phyloP scores from a whole-genome alignment of 495 filamentous ascomycete species.

The Tuber aestivum region DNA sequence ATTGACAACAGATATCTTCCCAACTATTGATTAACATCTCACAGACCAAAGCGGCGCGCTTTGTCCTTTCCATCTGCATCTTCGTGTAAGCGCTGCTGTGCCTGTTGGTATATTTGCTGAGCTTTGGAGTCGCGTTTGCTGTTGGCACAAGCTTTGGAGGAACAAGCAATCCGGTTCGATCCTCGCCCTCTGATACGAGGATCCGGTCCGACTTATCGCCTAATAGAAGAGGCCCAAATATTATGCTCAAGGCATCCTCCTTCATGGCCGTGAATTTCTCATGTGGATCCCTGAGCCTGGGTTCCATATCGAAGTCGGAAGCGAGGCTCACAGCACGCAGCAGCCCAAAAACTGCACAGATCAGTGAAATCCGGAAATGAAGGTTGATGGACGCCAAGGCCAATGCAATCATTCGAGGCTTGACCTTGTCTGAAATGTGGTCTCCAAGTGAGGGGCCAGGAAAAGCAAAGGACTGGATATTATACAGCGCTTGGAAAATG shows the following conservation, averaged over 20 bases:
- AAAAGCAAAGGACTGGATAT: constrained; percentile 55
- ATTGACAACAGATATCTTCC: constrained; percentile 40
- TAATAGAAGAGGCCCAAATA: constrained; percentile 60
- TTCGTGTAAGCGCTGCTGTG: constrained; percentile 34
- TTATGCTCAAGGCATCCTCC: constrained; percentile 57
- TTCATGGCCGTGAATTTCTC: constrained; percentile 51
- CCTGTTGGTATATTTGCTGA: constrained; percentile 25
- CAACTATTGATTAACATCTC: constrained; percentile 42
- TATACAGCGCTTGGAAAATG: constrained; percentile 60
- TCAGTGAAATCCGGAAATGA: constrained; percentile 56
- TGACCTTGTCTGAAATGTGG: constrained; percentile 51
- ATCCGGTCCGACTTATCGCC: constrained; percentile 48
- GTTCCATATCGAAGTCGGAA: constrained; percentile 31
- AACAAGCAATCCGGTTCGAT: constrained; percentile 39
- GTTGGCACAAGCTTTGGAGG: constrained; percentile 31
- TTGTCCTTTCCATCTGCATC: constrained; percentile 34
- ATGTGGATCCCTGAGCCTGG: constrained; percentile 34
- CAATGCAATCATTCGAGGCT: constrained; percentile 59
- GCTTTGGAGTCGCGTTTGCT: constrained; percentile 27
- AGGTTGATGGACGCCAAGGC: constrained; percentile 54
- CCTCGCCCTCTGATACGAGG: constrained; percentile 39
- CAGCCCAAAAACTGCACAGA: constrained; percentile 62
- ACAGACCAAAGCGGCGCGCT: constrained; percentile 37
- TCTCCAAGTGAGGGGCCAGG: constrained; percentile 48
- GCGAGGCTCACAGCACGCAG: constrained; percentile 43